Evolutionary conservation across 768 basidiomycete genomes (phyloP), one percentile per base, ranked within the genome.

Genomic region (Trametes elegans): DNA sequence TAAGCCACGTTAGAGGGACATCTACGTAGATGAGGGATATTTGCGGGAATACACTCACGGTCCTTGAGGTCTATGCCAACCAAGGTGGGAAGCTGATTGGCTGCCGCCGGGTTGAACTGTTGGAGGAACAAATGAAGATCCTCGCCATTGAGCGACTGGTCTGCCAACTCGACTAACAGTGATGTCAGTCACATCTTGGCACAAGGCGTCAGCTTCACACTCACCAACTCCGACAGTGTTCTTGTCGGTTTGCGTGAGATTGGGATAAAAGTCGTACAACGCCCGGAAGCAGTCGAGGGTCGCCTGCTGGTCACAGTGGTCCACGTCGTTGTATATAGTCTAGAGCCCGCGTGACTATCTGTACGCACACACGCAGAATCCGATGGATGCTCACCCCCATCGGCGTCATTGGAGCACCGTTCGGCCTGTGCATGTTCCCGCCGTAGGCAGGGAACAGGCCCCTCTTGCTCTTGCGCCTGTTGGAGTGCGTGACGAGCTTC

Each of bases 261-360:
- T 35, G 3, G 46, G 53, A 16, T 55, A 34, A 11, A 55, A 55
- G 23, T 55, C n/a, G 24, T 55, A 55, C 23, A 55, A 26, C n/a
- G 53, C 53, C 1, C 46, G 46, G 39, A 55, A 41, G 32, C 53
- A 55, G 6, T 41, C 39, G 31, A 55, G 39, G 9, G 51, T 53
- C 10, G 51, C 51, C 4, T 24, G 29, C 24, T 44, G 14, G 34
- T 53, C 51, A 42, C 51, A 53, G 13, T 53, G 24, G 4, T 53
- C 34, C 10, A 13, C 26, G 16, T 44, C 34, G 3, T 21, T 26
- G 18, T 44, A 32, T 3, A 27, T 8, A 24, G 31, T 45, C 43
- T 31, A 45, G n/a, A n/a, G n/a, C n/a, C n/a, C n/a, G n/a, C n/a
- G n/a, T n/a, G n/a, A n/a, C n/a, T n/a, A n/a, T n/a, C n/a, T n/a